phyloP scores from a whole-genome alignment of 1,139 yeast genomes.

The Magnusiomyces ingens region DNA sequence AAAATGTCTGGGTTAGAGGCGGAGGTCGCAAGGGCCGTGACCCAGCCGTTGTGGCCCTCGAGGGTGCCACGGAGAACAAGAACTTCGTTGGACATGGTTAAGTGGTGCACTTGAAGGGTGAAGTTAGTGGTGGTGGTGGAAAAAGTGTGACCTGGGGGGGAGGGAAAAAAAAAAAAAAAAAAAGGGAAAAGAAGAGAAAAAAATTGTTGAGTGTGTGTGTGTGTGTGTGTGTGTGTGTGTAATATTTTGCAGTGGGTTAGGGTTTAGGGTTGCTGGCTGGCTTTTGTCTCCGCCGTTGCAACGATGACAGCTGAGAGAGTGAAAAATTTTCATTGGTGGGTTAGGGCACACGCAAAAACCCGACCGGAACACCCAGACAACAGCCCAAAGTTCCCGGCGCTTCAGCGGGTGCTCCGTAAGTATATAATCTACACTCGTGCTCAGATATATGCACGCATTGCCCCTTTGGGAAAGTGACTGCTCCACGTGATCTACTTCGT shows the following conservation, averaged over 20 bases:
- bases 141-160: neutral
- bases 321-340: neutral
- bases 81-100: constrained; percentile 55
- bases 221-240: neutral
- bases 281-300: neutral
- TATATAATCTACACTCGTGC: no score
- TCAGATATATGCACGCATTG: no score
- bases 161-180: constrained; percentile 1
- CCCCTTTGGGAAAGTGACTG: no score
- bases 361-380: neutral
- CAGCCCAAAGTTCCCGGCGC: no score
- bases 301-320: neutral
- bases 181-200: neutral
- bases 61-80: constrained; percentile 99
- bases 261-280: no score
- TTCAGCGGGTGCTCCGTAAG: no score
- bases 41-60: constrained; percentile 76
- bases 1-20: constrained; percentile 97
- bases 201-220: neutral
- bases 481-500: neutral
- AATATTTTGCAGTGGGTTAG: neutral
- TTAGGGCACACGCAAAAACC: neutral
- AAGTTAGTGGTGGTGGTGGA: constrained; percentile 2
- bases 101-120: constrained; percentile 1
- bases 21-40: constrained; percentile 97